Conservation (phyloP, 805 yeast species). For the Nadsonia fulvescens region DNA sequence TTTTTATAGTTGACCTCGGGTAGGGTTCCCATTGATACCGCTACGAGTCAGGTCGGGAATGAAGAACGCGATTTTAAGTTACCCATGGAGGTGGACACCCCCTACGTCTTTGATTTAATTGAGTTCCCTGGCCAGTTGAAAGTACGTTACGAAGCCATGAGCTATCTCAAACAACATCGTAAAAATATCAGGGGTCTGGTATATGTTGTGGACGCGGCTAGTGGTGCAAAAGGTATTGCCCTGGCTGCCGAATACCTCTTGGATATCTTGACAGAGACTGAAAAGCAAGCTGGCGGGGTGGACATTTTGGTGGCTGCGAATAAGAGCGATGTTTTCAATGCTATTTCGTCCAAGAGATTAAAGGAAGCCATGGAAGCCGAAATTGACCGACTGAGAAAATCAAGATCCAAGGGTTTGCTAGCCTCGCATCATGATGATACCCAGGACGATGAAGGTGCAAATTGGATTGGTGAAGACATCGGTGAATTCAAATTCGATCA, state of each 20-base stretch:
- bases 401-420: conserved; percentile 29
- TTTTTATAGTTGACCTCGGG: no score
- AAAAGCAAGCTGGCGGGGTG: conserved; percentile 45
- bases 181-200: conserved; percentile 42
- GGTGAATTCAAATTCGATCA: conserved; percentile 42
- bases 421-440: conserved; percentile 15
- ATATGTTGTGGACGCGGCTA: conserved; percentile 61
- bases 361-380: conserved; percentile 42
- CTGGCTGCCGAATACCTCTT: conserved; percentile 41
- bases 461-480: conserved; percentile 22
- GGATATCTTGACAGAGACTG: conserved; percentile 42
- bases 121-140: conserved; percentile 82
- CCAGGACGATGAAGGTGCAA: conserved; percentile 27
- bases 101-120: conserved; percentile 36
- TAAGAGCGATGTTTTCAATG: conserved; percentile 69
- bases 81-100: no score
- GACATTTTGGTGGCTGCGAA: conserved; percentile 68
- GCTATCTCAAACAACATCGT: conserved; percentile 27
- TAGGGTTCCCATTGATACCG: no score
- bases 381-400: conserved; percentile 35
- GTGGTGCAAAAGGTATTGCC: conserved; percentile 28
- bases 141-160: conserved; percentile 36
- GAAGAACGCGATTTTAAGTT: no score
- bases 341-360: conserved; percentile 52
- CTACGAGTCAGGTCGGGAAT: no score